These are phyloP conservation scores for Oldenlandia corymbosa DNA, from an alignment of 257 asterid species.

Conservation along the genomic window DNA sequence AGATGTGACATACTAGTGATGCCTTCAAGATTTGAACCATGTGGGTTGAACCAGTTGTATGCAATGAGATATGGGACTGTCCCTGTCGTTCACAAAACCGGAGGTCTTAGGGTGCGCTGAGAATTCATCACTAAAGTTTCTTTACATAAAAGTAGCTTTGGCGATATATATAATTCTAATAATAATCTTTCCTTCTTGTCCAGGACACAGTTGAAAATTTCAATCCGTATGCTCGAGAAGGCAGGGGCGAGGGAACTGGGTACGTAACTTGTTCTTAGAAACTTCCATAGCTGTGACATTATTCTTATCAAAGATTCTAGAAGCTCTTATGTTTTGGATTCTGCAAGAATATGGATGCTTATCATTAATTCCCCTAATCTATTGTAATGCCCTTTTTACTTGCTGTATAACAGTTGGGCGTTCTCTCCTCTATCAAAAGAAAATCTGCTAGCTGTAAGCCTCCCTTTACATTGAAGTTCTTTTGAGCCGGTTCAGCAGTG, in stretches of 20 bases:
- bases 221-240: slow-evolving; percentile 68
- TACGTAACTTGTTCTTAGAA: slow-evolving; percentile 28
- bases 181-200: background rate
- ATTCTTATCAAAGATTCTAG: background rate
- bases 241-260: slow-evolving; percentile 88
- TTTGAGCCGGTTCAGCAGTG: no score
- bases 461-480: background rate
- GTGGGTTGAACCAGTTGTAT: slow-evolving; percentile 89
- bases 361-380: background rate
- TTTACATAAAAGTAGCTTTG: background rate
- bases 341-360: background rate
- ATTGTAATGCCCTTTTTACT: background rate
- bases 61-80: slow-evolving; percentile 95
- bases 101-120: slow-evolving; percentile 81
- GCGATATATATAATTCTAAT: background rate
- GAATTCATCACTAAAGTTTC: slow-evolving; percentile 1
- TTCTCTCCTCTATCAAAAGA: slow-evolving; percentile 78
- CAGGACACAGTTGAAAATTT: slow-evolving; percentile 85
- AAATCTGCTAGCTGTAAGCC: slow-evolving; percentile 66
- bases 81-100: slow-evolving; percentile 89
- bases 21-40: slow-evolving; percentile 99
- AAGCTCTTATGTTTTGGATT: background rate
- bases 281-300: background rate
- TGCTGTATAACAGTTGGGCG: slow-evolving; percentile 66
- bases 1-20: slow-evolving; percentile 84